Base-by-base conservation (phyloP, 2,329 filamentous ascomycete genomes). In the Colletotrichum lini region DNA sequence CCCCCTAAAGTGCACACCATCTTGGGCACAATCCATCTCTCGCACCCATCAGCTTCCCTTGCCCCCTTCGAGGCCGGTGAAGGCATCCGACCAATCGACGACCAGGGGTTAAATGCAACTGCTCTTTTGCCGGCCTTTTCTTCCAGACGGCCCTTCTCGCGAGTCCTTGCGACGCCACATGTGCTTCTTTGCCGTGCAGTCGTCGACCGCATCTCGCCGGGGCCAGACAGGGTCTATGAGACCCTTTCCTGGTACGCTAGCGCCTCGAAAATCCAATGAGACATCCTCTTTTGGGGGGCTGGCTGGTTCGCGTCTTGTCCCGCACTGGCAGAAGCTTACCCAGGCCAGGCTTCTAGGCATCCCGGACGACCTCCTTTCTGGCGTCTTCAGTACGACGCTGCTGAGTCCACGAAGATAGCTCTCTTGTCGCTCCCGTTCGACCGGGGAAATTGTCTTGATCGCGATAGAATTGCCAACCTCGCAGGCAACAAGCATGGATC, bases 121-220 rank as follows among this genome's bases (percentile, higher is more conserved):
- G 30, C 52, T 64, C 72, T 79, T 79, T 77, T 77, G n/a, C 76
- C 77, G 74, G 67, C 64, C 56, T 13, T 30, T 77, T 75, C 61
- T 74, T 53, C 73, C 75, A 74, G 72, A 72, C 68, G 68, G 68
- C 52, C 73, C 75, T 73, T 73, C 53, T 73, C 45, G 3, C 76
- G 70, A 78, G 73, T 73, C 72, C 56, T 73, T 42, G 3, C 76
- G 70, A 78, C 73, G 60, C 60, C 60, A 70, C 67, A 66, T 72
- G 69, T 23, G 42, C 30, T 52, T 44, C 18, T 56, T 23, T 56
- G 35, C 42, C 65, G 42, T 21, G 38, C 53, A 54, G 45, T 35
- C 2, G 30, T 30, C 57, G 64, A 54, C 45, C 65, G 47, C 58
- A 64, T 23, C 47, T 64, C 40, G 53, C 65, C 58, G 21, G 52